Conservation (phyloP, 352 stramenopile species). For the Thalassiosira hispida region DNA sequence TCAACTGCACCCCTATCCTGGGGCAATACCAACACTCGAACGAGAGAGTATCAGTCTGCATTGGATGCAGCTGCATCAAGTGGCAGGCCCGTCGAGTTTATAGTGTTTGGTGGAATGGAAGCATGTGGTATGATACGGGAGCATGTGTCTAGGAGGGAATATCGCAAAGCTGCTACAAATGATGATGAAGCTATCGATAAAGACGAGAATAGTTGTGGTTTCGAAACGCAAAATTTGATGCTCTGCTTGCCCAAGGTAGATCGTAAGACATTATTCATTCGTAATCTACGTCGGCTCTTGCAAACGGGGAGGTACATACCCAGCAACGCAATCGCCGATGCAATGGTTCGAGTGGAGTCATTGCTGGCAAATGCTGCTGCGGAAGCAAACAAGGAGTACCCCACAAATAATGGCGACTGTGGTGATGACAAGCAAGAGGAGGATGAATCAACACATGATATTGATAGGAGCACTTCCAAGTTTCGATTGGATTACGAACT, state of each 20-base stretch:
- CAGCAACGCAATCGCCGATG: slow-evolving; percentile 61
- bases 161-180: slow-evolving; percentile 11
- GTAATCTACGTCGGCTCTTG: slow-evolving; percentile 67
- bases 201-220: not conserved
- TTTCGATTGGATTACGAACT: slow-evolving; percentile 52
- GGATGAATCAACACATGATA: not conserved
- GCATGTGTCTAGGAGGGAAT: slow-evolving; percentile 30
- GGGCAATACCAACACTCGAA: slow-evolving; percentile 79
- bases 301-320: slow-evolving; percentile 72
- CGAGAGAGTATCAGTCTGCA: slow-evolving; percentile 60
- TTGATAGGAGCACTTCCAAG: slow-evolving; percentile 27
- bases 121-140: slow-evolving; percentile 42
- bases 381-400: slow-evolving; percentile 39
- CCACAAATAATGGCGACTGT: not conserved
- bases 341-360: slow-evolving; percentile 49
- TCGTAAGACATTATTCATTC: slow-evolving; percentile 48
- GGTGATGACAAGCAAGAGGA: not conserved
- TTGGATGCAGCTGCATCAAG: slow-evolving; percentile 59
- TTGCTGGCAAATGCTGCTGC: slow-evolving; percentile 42
- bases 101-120: slow-evolving; percentile 58
- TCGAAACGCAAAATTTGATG: not conserved
- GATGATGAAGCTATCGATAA: slow-evolving; percentile 8
- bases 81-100: slow-evolving; percentile 69
- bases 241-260: slow-evolving; percentile 48
- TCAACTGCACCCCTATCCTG: slow-evolving; percentile 55